These are phyloP conservation scores for Ampelocalamus luodianensis DNA, from an alignment of 176 grass and related monocot species.

Conservation along the genomic window DNA sequence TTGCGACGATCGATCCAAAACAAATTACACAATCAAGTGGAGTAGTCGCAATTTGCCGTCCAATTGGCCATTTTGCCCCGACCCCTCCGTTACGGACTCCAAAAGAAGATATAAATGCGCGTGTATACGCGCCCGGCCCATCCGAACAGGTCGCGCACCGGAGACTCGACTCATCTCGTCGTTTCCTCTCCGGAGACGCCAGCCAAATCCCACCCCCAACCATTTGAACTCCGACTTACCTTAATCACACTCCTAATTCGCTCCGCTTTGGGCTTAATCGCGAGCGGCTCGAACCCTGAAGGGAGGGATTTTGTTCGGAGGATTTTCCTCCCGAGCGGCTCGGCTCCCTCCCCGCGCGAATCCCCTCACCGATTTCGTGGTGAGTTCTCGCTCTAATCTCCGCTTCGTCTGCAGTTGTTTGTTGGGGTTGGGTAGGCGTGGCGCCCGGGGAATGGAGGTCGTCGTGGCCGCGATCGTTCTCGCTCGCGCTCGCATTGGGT, in stretches of 20 bases:
- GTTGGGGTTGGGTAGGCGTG: neutral
- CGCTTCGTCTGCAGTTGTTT: neutral
- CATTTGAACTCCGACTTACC: neutral
- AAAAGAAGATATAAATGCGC: slow-evolving; percentile 39
- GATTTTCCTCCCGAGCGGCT: too few species aligned
- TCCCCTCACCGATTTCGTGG: neutral
- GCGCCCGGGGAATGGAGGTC: neutral
- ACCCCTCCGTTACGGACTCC: neutral
- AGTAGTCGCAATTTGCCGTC: too few species aligned
- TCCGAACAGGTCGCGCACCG: neutral
- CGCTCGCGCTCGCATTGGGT: slow-evolving; percentile 25
- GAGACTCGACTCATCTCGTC: slow-evolving; percentile 23
- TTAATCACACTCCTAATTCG: slow-evolving; percentile 14
- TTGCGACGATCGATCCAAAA: neutral
- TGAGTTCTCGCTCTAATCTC: neutral
- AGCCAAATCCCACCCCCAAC: slow-evolving; percentile 21
- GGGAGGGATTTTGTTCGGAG: neutral
- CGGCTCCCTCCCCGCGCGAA: neutral
- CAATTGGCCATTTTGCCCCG: neutral
- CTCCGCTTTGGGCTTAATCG: neutral
- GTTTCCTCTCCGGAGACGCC: neutral
- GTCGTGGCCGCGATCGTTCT: neutral
- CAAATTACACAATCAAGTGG: neutral
- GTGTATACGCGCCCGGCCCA: neutral
- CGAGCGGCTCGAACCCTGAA: neutral